phyloP scores from a whole-genome alignment of 805 yeast species.

The Kazachstania kunashirensis region DNA sequence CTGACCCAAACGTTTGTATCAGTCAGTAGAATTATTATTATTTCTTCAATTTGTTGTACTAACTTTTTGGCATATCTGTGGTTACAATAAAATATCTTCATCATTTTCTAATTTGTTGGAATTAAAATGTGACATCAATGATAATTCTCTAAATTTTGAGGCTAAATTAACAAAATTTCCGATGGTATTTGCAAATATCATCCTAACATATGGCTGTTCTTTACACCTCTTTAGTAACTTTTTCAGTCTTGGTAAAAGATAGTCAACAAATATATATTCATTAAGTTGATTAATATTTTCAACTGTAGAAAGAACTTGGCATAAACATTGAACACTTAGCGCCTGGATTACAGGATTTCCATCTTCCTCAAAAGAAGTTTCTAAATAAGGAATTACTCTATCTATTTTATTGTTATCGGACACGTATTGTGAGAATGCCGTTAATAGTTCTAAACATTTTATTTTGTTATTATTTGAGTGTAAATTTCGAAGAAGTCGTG shows the following conservation, averaged over 20 bases:
- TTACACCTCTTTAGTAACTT: conserved; percentile 34
- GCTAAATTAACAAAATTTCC: conserved; percentile 65
- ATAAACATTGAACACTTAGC: conserved; percentile 51
- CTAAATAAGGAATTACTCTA: conserved; percentile 71
- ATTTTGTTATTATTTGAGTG: conserved; percentile 12
- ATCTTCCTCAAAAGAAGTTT: conserved; percentile 58
- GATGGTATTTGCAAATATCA: conserved; percentile 61
- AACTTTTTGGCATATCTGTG: conserved; percentile 18
- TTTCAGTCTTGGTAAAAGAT: conserved; percentile 61
- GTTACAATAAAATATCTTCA: conserved; percentile 13
- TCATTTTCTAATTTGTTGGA: conserved; percentile 10
- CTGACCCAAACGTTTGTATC: conserved; percentile 60
- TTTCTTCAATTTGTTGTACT: conserved; percentile 44
- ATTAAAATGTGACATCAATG: conserved; percentile 26
- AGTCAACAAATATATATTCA: conserved; percentile 69
- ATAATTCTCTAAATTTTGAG: conserved; percentile 51
- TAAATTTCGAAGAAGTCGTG: conserved; percentile 20
- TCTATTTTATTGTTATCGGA: conserved; percentile 81
- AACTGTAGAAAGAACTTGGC: conserved; percentile 59
- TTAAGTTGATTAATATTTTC: conserved; percentile 64
- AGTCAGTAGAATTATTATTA: conserved; percentile 57
- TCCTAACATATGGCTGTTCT: conserved; percentile 40
- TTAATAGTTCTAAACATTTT: conserved; percentile 64
- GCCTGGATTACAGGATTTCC: conserved; percentile 54
- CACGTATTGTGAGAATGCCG: conserved; percentile 65